Evolutionary conservation across 2,329 filamentous ascomycete species (phyloP).

Genomic region (Ilyonectria destructans): DNA sequence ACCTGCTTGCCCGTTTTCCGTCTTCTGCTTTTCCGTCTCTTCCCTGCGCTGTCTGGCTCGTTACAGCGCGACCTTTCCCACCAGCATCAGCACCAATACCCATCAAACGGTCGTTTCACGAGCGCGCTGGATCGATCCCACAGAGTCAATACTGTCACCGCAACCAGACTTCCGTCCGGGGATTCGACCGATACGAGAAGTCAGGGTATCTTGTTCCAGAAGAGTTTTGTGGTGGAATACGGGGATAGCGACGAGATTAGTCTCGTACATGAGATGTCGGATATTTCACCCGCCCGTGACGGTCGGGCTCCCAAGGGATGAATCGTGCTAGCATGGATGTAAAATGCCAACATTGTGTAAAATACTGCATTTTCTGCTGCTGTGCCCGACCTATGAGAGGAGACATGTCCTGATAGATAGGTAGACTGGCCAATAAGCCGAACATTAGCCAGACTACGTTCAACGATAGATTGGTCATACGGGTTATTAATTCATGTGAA

Average conservation of each 20-base stretch:
- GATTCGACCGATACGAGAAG: not conserved
- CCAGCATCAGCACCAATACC: not conserved
- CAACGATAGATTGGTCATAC: too few relatives aligned
- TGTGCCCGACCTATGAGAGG: too few relatives aligned
- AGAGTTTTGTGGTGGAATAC: not conserved
- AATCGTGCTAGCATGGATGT: not conserved
- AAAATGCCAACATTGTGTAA: too few relatives aligned
- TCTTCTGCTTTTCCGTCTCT: not conserved
- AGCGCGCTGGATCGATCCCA: not conserved
- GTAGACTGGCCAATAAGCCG: too few relatives aligned
- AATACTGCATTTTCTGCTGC: too few relatives aligned
- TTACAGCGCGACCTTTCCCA: not conserved
- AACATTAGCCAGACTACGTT: too few relatives aligned
- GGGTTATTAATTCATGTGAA: too few relatives aligned
- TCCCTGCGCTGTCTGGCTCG: constrained; percentile 5
- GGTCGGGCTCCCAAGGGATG: not conserved
- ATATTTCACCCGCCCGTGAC: not conserved
- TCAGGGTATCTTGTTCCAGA: not conserved
- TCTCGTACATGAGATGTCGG: constrained; percentile 2
- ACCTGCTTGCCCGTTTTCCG: constrained; percentile 9
- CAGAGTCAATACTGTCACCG: not conserved
- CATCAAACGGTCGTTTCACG: not conserved
- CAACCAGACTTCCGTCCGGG: not conserved
- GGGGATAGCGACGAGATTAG: constrained; percentile 3
- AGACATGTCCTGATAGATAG: too few relatives aligned